These are phyloP conservation scores for Planoprotostelium fungivorum DNA, from an alignment of 78 protist species.

Conservation along the genomic window DNA sequence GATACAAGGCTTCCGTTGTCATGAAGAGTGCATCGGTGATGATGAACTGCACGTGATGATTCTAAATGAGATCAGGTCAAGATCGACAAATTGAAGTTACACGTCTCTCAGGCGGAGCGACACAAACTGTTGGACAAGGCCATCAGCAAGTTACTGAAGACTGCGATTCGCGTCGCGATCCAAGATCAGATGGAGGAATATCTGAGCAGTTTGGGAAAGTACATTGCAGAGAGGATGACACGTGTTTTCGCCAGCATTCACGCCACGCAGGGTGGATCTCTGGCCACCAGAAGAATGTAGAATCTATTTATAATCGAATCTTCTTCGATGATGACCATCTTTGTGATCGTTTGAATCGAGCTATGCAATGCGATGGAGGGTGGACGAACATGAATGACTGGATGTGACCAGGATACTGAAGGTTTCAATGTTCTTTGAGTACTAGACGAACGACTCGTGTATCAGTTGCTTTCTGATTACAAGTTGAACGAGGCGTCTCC, in stretches of 20 bases:
- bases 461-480: too few species aligned
- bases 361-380: too few species aligned
- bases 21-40: not conserved
- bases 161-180: not conserved
- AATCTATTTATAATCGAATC: too few species aligned
- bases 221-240: not conserved
- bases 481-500: too few species aligned
- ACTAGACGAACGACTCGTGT: too few species aligned
- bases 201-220: not conserved
- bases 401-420: too few species aligned
- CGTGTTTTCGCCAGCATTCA: not conserved
- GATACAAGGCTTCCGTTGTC: not conserved
- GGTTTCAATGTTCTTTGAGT: too few species aligned
- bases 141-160: not conserved
- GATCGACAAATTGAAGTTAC: not conserved
- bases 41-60: not conserved
- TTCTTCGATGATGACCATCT: too few species aligned
- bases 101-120: not conserved
- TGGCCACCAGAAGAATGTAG: too few species aligned
- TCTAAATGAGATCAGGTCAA: not conserved
- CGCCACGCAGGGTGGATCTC: not conserved
- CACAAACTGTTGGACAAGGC: not conserved
- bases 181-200: not conserved
- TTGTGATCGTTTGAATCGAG: too few species aligned
- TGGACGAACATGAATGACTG: too few species aligned